Percentiles rank a stretch among this genome's conserved stretches.
phyloP scores from a whole-genome alignment of 2,329 filamentous ascomycete genomes.

The Colletotrichum aenigma region DNA sequence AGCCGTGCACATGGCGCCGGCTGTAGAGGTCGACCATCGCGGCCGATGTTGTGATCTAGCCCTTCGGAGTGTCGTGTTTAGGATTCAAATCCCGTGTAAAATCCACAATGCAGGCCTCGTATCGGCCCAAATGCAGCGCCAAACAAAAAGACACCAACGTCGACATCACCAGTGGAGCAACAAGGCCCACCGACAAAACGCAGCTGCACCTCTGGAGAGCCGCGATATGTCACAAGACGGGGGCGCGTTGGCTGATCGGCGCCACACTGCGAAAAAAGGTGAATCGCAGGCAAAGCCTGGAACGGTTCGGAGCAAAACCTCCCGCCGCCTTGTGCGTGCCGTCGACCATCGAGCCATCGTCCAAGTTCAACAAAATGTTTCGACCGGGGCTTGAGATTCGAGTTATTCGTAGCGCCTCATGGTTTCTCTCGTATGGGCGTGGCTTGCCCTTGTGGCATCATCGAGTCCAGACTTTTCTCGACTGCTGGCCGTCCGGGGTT shows the following conservation, averaged over 20 bases:
- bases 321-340: not conserved
- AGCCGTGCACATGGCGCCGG: not conserved
- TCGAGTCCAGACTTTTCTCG: not conserved
- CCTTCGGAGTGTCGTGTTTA: not conserved
- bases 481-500: not conserved
- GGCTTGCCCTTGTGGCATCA: constrained; percentile 1
- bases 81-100: not conserved
- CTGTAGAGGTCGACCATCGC: not conserved
- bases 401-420: not conserved
- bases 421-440: not conserved
- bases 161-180: not conserved
- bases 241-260: not conserved
- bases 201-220: not conserved
- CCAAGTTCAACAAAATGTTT: not conserved
- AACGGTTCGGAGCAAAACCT: not conserved
- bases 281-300: not conserved
- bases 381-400: not conserved
- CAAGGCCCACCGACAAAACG: not conserved
- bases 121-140: not conserved
- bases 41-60: not conserved
- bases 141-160: not conserved
- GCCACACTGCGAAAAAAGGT: not conserved
- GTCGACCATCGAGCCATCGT: not conserved
- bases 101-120: not conserved
- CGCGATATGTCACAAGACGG: not conserved